These are phyloP conservation scores for Pichia nakasei DNA, from an alignment of 805 yeast genomes.

Conservation along the genomic window DNA sequence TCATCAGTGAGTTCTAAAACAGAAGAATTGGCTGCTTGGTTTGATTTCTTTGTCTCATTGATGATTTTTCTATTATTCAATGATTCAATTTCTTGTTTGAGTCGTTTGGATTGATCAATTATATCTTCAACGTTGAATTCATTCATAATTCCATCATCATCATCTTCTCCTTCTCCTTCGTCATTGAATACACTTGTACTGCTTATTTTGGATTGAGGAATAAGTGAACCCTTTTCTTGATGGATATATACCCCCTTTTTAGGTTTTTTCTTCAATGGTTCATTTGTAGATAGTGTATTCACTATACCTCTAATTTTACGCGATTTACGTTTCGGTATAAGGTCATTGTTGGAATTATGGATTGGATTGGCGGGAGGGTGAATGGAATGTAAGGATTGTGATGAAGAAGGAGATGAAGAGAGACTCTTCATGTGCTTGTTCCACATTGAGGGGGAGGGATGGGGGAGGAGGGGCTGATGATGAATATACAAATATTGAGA, in stretches of 20 bases:
- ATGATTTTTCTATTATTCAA: no score
- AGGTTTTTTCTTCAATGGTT: neutral
- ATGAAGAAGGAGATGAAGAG: neutral
- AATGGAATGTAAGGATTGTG: neutral
- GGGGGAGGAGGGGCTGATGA: no score
- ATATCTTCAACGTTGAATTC: constrained; percentile 4
- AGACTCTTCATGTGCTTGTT: neutral
- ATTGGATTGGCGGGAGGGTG: neutral
- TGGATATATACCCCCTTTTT: neutral
- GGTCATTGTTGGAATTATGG: neutral
- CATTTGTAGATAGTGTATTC: neutral
- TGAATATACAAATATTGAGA: no score
- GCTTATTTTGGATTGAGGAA: no score
- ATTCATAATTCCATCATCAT: constrained; percentile 2
- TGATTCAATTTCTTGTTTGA: neutral
- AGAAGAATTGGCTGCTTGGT: no score
- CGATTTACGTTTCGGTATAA: neutral
- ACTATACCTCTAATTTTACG: no score
- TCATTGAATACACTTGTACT: no score
- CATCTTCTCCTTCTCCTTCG: neutral
- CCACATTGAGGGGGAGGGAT: neutral
- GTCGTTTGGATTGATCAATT: neutral
- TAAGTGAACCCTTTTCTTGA: neutral
- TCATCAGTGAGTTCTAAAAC: no score
- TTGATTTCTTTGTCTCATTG: no score